Percentiles rank a stretch among this genome's conserved stretches.
These are phyloP conservation scores for Chytridium lagenaria DNA, from an alignment of 371 early-diverging fungal species.

Conservation along the genomic window DNA sequence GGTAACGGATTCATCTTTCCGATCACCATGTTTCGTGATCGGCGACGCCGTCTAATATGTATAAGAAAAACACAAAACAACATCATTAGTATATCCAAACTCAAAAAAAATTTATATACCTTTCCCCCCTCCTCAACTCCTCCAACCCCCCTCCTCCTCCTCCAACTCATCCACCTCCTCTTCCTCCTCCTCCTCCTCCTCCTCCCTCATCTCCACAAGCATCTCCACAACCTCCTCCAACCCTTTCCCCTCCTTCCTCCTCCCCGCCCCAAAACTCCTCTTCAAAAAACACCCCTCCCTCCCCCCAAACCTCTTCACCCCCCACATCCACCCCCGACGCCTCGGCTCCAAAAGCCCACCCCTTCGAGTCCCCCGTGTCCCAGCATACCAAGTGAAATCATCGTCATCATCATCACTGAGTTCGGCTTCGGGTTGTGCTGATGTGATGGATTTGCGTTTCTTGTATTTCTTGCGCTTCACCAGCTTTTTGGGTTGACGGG, in stretches of 20 bases:
- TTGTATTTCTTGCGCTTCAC: too few species aligned
- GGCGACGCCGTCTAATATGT: too few species aligned
- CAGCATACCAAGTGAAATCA: too few species aligned
- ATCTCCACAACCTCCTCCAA: neutral
- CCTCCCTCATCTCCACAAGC: neutral
- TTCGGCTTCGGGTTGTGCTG: neutral
- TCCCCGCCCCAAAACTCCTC: neutral
- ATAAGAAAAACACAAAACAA: too few species aligned
- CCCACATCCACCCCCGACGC: neutral
- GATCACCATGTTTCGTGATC: too few species aligned
- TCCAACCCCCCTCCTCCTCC: too few species aligned
- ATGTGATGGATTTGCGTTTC: neutral
- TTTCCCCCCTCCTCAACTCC: too few species aligned
- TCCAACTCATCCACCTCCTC: neutral
- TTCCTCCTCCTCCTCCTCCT: neutral
- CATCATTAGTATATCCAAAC: too few species aligned
- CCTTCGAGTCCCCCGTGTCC: too few species aligned
- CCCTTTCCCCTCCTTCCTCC: neutral
- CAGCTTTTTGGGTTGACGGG: neutral
- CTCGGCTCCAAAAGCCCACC: too few species aligned
- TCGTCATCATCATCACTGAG: slow-evolving; percentile 10
- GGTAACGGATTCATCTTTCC: too few species aligned
- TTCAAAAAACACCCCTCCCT: neutral
- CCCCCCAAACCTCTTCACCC: neutral
- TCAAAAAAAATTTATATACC: too few species aligned